These are phyloP conservation scores for Aspergillus coremiiformis DNA, from an alignment of 495 filamentous ascomycete species.

Conservation along the genomic window DNA sequence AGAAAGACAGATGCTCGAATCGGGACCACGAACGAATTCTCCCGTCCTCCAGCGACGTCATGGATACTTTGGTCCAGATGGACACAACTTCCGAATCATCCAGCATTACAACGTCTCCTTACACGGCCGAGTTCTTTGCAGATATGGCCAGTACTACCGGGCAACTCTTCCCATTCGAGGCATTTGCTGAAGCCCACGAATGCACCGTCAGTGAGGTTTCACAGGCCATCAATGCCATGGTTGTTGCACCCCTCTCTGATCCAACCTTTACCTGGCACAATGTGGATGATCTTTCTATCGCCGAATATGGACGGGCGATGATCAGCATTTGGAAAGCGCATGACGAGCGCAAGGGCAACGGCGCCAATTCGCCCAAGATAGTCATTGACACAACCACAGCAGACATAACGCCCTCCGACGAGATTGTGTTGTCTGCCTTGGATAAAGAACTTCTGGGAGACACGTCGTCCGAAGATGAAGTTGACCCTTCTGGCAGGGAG, in stretches of 20 bases:
- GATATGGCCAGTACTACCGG: conserved; percentile 12
- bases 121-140: conserved; percentile 16
- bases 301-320: conserved; percentile 10
- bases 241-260: conserved; percentile 13
- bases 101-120: not conserved
- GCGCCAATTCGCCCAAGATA: not conserved
- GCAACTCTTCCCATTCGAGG: conserved; percentile 13
- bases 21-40: not conserved
- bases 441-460: not conserved
- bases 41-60: not conserved
- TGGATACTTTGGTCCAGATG: not conserved
- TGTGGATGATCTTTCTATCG: conserved; percentile 1
- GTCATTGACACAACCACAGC: not conserved
- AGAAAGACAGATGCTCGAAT: not conserved
- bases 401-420: not conserved
- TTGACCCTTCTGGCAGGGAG: not conserved
- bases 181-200: conserved; percentile 13
- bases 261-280: conserved; percentile 1
- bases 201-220: conserved; percentile 11
- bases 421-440: not conserved
- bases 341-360: not conserved
- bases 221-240: conserved; percentile 12
- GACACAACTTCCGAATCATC: not conserved
- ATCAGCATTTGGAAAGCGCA: conserved; percentile 11
- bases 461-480: not conserved